phyloP scores from a whole-genome alignment of 176 grass and related monocot genomes.

The Puya raimondii region DNA sequence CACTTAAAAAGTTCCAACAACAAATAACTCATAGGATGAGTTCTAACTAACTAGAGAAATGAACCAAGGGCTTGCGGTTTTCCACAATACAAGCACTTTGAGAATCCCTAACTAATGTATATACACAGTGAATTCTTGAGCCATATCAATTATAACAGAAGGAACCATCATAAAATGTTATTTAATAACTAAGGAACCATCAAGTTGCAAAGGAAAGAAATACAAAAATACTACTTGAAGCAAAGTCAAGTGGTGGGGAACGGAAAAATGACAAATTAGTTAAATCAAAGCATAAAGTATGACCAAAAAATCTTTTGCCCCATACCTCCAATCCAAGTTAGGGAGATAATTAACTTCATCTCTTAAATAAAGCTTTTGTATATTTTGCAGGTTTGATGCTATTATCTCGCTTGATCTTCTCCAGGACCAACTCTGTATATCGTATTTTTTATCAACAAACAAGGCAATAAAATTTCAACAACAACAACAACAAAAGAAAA shows the following conservation, averaged over 20 bases:
- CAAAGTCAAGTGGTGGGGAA: background rate
- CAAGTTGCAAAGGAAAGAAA: background rate
- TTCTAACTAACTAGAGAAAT: too few relatives aligned
- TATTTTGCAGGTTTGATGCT: slow-evolving; percentile 18
- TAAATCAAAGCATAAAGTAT: background rate
- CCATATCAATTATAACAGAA: background rate
- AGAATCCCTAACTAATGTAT: too few relatives aligned
- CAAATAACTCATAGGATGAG: too few relatives aligned
- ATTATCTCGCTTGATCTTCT: slow-evolving; percentile 23
- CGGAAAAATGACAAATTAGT: background rate
- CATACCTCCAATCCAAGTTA: background rate
- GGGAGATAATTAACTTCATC: background rate
- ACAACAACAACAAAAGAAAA: background rate
- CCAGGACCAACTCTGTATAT: background rate
- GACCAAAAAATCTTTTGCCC: background rate
- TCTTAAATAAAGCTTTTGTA: slow-evolving; percentile 17
- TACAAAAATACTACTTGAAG: background rate
- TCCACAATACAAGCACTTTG: too few relatives aligned
- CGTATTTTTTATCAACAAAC: slow-evolving; percentile 2
- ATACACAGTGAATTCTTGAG: too few relatives aligned
- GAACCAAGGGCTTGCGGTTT: too few relatives aligned
- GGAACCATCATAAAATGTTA: background rate
- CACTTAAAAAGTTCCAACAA: background rate
- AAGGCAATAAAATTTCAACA: background rate
- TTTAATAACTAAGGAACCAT: background rate